phyloP scores from a whole-genome alignment of 2,329 filamentous ascomycete species.

The Ustilaginoidea virens region DNA sequence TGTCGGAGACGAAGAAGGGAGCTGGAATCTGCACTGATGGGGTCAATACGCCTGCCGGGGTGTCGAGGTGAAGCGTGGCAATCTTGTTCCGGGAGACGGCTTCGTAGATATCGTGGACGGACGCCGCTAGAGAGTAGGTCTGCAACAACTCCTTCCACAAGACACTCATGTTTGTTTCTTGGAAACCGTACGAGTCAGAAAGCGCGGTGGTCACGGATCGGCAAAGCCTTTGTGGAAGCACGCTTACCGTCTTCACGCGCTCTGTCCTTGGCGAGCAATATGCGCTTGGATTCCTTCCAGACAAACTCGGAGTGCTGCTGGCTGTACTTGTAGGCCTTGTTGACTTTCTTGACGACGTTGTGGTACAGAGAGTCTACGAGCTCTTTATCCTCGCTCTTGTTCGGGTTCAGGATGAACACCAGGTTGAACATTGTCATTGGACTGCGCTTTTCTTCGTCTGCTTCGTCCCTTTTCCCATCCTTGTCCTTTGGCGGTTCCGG shows the following conservation, averaged over 20 bases:
- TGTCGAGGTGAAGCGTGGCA: conserved; percentile 65
- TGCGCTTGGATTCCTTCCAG: conserved; percentile 76
- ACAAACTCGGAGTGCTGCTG: conserved; percentile 84
- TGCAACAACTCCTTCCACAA: conserved; percentile 58
- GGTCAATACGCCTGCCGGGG: conserved; percentile 38
- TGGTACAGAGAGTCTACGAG: conserved; percentile 66
- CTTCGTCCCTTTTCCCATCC: conserved; percentile 30
- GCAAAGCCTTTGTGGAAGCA: too few species aligned
- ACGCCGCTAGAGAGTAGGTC: conserved; percentile 64
- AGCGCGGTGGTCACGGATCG: too few species aligned
- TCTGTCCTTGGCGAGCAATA: conserved; percentile 68
- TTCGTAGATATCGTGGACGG: conserved; percentile 68
- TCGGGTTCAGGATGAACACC: conserved; percentile 78
- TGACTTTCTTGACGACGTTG: conserved; percentile 82
- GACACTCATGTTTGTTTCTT: conserved; percentile 43
- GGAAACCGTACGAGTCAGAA: not conserved
- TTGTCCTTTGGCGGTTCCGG: conserved; percentile 13
- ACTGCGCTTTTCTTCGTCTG: conserved; percentile 45
- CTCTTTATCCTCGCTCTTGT: conserved; percentile 59
- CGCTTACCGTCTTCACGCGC: conserved; percentile 51
- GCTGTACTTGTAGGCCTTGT: conserved; percentile 83
- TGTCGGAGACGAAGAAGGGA: conserved; percentile 55
- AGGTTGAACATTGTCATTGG: conserved; percentile 96
- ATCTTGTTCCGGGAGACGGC: conserved; percentile 75
- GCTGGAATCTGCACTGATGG: conserved; percentile 50